Evolutionary conservation across 1,139 yeast genomes (phyloP).

Genomic region (Taphrina communis): DNA sequence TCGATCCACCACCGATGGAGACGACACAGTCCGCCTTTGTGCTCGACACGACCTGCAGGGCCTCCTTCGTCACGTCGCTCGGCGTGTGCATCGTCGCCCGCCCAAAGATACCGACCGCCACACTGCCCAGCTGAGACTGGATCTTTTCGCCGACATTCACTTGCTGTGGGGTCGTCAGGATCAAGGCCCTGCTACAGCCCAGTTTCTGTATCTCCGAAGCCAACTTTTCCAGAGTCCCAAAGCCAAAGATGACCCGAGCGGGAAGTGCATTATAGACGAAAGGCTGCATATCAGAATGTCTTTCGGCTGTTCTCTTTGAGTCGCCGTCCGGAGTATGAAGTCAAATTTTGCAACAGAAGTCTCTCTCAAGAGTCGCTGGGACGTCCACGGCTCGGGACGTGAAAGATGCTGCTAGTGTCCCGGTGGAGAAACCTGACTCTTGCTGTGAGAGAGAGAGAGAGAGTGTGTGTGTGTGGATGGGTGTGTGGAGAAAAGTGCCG

Average conservation of each 20-base stretch:
- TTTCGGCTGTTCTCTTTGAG: not conserved
- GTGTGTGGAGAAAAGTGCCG: constrained; percentile 6
- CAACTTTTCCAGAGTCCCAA: constrained; percentile 24
- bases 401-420: not conserved
- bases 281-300: not conserved
- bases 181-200: constrained; percentile 23
- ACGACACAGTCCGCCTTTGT: constrained; percentile 27
- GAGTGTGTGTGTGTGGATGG: not conserved
- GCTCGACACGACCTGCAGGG: constrained; percentile 12
- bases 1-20: constrained; percentile 39
- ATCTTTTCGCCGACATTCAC: constrained; percentile 18
- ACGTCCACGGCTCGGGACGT: not conserved
- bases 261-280: constrained; percentile 35
- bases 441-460: too few species aligned
- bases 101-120: constrained; percentile 21
- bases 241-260: constrained; percentile 39
- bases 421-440: not conserved
- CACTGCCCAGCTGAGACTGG: constrained; percentile 9
- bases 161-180: constrained; percentile 32
- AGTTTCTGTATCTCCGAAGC: constrained; percentile 31
- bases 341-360: too few species aligned
- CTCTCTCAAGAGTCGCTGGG: too few species aligned
- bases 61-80: constrained; percentile 32
- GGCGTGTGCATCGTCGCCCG: constrained; percentile 41
- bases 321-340: not conserved